Evolutionary conservation across 495 filamentous ascomycete species (phyloP).

Genomic region (Podospora didyma): DNA sequence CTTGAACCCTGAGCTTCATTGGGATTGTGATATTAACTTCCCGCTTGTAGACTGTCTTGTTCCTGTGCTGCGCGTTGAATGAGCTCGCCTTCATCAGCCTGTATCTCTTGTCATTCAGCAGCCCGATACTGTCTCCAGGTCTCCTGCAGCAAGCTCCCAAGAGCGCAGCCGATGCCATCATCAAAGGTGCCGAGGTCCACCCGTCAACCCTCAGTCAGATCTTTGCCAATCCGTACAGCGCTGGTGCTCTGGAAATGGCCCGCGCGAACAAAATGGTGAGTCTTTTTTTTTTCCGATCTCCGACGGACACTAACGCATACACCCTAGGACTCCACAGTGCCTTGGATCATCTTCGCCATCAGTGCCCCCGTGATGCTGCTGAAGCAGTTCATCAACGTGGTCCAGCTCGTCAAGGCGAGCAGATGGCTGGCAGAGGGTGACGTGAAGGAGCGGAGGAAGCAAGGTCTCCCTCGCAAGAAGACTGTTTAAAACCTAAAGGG

Average conservation of each 20-base stretch:
- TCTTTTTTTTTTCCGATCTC: not conserved
- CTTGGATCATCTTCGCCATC: constrained; percentile 83
- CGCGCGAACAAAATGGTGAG: constrained; percentile 91
- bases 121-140: constrained; percentile 76
- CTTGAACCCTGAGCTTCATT: too few relatives aligned
- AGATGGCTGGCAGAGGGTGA: constrained; percentile 92
- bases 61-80: constrained; percentile 84
- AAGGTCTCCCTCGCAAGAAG: constrained; percentile 46
- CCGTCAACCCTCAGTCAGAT: constrained; percentile 59
- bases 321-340: constrained; percentile 47
- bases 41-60: constrained; percentile 70
- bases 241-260: constrained; percentile 85
- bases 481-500: constrained; percentile 1
- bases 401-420: constrained; percentile 92
- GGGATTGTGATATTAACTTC: too few relatives aligned
- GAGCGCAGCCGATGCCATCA: constrained; percentile 47
- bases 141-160: constrained; percentile 56
- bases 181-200: constrained; percentile 62
- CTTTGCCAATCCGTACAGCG: constrained; percentile 81
- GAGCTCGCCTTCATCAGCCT: constrained; percentile 96
- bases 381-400: constrained; percentile 91
- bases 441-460: constrained; percentile 48
- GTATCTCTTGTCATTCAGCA: constrained; percentile 95
- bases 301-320: not conserved
- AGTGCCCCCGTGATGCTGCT: constrained; percentile 80